These are phyloP conservation scores for Pythium aristosporum DNA, from an alignment of 352 stramenopile species.

Conservation along the genomic window DNA sequence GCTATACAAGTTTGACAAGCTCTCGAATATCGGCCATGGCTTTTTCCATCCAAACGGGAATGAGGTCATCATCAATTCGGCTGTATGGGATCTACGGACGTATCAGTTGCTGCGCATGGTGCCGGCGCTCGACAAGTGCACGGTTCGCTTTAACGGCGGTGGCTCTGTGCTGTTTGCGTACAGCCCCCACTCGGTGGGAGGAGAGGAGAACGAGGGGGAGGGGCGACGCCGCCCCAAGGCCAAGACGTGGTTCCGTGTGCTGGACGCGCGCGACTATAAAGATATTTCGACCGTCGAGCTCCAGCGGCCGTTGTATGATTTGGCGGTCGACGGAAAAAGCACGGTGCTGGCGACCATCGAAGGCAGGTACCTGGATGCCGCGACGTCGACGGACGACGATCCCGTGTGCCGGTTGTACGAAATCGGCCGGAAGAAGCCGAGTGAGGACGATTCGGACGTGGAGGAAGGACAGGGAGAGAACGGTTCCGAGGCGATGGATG, in stretches of 20 bases:
- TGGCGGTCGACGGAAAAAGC: conserved; percentile 64
- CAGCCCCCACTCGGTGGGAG: conserved; percentile 64
- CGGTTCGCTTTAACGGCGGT: conserved; percentile 67
- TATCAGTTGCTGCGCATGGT: conserved; percentile 84
- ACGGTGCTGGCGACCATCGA: conserved; percentile 71
- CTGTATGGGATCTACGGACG: conserved; percentile 88
- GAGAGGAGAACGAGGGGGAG: conserved; percentile 55
- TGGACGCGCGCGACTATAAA: conserved; percentile 80
- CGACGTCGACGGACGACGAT: conserved; percentile 64
- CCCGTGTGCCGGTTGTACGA: conserved; percentile 86
- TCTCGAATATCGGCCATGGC: conserved; percentile 81
- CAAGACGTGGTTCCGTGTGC: conserved; percentile 83
- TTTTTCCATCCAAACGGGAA: conserved; percentile 88
- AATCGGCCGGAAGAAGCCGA: conserved; percentile 76
- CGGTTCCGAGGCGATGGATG: conserved; percentile 66
- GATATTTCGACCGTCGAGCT: conserved; percentile 85
- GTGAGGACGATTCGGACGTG: conserved; percentile 87
- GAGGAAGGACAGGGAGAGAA: conserved; percentile 59
- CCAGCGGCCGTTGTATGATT: conserved; percentile 72
- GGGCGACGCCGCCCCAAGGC: conserved; percentile 59
- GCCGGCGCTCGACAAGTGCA: conserved; percentile 84
- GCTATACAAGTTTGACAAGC: conserved; percentile 89
- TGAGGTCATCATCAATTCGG: conserved; percentile 88
- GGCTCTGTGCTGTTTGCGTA: conserved; percentile 83
- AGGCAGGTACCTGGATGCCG: conserved; percentile 66